A percentile compares a stretch with the other conserved stretches of the same genome.
Conservation (phyloP, 176 grass and related monocot species). For the Juncus inflexus region DNA sequence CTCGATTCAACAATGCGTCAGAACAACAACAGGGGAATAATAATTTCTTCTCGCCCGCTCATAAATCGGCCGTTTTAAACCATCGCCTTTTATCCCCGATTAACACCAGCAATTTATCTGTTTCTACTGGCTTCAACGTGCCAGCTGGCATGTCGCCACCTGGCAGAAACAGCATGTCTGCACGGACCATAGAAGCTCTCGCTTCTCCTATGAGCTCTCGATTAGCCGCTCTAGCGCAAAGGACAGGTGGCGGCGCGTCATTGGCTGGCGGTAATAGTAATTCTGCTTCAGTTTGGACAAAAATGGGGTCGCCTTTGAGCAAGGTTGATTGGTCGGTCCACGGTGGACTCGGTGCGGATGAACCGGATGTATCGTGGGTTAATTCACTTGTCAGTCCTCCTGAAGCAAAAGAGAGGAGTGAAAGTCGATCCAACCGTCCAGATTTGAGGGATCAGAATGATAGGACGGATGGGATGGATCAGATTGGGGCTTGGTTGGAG, state of each 20-base stretch:
- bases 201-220: conserved; percentile 50
- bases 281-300: conserved; percentile 50
- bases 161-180: conserved; percentile 33
- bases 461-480: conserved; percentile 42
- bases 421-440: conserved; percentile 17
- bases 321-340: conserved; percentile 71
- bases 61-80: conserved; percentile 72
- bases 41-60: conserved; percentile 51
- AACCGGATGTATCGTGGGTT: conserved; percentile 76
- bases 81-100: conserved; percentile 61
- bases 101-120: conserved; percentile 69
- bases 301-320: conserved; percentile 39
- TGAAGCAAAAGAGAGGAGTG: conserved; percentile 32
- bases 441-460: conserved; percentile 36
- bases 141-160: conserved; percentile 52
- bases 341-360: conserved; percentile 35
- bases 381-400: conserved; percentile 51
- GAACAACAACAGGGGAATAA: conserved; percentile 50
- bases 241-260: conserved; percentile 26
- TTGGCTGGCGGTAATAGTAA: conserved; percentile 43
- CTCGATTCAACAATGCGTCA: conserved; percentile 45
- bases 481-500: conserved; percentile 78
- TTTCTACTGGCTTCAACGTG: conserved; percentile 41
- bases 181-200: conserved; percentile 59
- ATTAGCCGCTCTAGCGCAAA: conserved; percentile 36